A percentile compares a stretch with the other conserved stretches of the same genome.
Conservation (phyloP, 345 rosid genomes). For the Rhizophora mangle region DNA sequence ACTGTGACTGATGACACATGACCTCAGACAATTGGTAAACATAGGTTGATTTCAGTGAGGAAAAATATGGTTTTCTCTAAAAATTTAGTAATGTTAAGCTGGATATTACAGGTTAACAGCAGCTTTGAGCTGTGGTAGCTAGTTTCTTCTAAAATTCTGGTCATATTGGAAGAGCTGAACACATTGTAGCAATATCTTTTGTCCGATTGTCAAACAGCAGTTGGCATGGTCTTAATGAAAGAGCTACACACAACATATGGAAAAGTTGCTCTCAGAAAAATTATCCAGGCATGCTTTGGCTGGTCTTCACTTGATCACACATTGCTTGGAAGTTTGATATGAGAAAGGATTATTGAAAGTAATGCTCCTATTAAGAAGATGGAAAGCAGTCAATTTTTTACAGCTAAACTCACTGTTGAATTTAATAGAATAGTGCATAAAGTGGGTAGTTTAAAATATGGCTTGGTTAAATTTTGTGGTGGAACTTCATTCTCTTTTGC, state of each 20-base stretch:
- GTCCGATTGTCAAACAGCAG: too few species aligned
- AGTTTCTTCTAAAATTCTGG: neutral
- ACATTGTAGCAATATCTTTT: neutral
- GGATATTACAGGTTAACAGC: too few species aligned
- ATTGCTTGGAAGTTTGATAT: too few species aligned
- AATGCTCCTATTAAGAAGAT: neutral
- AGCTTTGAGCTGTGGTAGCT: too few species aligned
- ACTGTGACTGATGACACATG: neutral
- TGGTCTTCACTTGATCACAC: too few species aligned
- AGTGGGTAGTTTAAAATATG: neutral
- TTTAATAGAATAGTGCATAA: neutral
- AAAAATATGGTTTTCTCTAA: too few species aligned
- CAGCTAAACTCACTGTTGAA: neutral
- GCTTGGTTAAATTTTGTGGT: slow-evolving; percentile 2
- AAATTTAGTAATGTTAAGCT: too few species aligned
- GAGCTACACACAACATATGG: too few species aligned
- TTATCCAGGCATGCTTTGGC: too few species aligned
- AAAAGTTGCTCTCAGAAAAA: too few species aligned
- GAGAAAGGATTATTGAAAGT: neutral
- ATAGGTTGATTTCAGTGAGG: too few species aligned
- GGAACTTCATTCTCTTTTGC: neutral
- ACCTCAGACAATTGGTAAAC: neutral
- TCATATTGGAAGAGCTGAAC: neutral
- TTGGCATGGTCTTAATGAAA: too few species aligned
- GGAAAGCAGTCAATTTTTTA: neutral